Base-by-base conservation (phyloP, 257 asterid genomes). In the Jaltomata sinuosa region DNA sequence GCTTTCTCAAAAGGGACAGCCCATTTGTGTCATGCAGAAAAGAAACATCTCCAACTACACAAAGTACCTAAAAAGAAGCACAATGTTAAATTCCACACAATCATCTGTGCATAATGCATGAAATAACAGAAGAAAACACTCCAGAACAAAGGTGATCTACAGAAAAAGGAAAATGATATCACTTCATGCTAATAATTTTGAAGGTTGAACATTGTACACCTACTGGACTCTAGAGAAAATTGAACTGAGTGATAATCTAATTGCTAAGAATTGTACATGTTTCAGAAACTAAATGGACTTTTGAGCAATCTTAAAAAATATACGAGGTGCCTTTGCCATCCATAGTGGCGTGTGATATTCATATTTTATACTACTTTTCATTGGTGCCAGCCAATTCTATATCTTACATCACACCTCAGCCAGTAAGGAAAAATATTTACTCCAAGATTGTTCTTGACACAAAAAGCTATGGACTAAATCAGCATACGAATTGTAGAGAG, bases 1-100 rank as follows among this genome's bases (percentile, higher is more conserved):
- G 84, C 87, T 93, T 91, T 84, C 86, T 91, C 82, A 96, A 87
- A 53, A 96, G 88, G 47, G 98, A 88, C 89, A 96, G 84, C 83
- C 99, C 99, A 85, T 96, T 96, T 80, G 98, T 94, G 87, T 96
- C 99, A 84, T 96, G 97, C 89, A 96, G 91, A 87, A 96, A 94
- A 53, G 99, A 96, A 90, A 94, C 90, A 88, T 94, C 98, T 80
- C 98, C 99, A 67, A 94, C 89, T 84, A 93, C 91, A 84, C 92
- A 88, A 86, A 94, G 93, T 65, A 94, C 97, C 98, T 93, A 87
- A 80, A 79, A 62, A 83, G 45, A 84, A 45, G 53, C 89, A 86
- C 29, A 47, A 11, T 8, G 57, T 61, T 49, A 67, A 47, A 65
- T 34, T 77, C 18, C 82, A 77, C 49, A 34, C 27, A 27, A 77